These are phyloP conservation scores for Taphrina pruni DNA, from an alignment of 1,139 yeast species.

Conservation along the genomic window DNA sequence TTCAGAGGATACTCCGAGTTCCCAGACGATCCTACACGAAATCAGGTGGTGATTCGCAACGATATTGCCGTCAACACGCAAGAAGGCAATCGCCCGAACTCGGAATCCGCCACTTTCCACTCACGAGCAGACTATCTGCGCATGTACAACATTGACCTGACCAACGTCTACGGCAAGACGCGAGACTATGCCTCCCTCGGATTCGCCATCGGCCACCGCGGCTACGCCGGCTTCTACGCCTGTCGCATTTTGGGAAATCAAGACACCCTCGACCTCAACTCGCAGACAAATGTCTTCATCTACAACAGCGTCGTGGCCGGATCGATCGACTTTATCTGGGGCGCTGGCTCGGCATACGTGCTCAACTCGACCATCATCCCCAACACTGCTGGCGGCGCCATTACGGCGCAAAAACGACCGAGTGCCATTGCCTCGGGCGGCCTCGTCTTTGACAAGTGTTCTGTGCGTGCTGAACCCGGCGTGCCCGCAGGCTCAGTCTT, in stretches of 20 bases:
- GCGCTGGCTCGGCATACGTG: constrained; percentile 11
- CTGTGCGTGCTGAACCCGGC: constrained; percentile 4
- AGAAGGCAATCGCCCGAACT: background rate
- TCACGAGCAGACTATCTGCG: constrained; percentile 18
- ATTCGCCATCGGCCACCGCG: constrained; percentile 14
- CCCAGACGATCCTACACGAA: constrained; percentile 11
- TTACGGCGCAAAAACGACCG: constrained; percentile 23
- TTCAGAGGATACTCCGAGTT: constrained; percentile 16
- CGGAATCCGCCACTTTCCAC: constrained; percentile 18
- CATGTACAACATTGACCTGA: constrained; percentile 25
- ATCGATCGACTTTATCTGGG: constrained; percentile 22
- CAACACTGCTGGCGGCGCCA: constrained; percentile 3
- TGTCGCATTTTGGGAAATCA: constrained; percentile 14
- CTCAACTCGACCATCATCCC: constrained; percentile 13
- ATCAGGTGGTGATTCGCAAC: constrained; percentile 7
- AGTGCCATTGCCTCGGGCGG: constrained; percentile 4
- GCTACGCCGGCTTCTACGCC: constrained; percentile 5
- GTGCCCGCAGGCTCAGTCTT: background rate
- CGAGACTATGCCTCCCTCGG: constrained; percentile 16
- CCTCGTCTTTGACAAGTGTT: constrained; percentile 17
- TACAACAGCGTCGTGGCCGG: constrained; percentile 12
- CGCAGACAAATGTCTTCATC: constrained; percentile 5
- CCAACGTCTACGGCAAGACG: constrained; percentile 55
- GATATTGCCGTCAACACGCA: constrained; percentile 16
- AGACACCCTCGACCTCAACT: constrained; percentile 11